Base-by-base conservation (phyloP, 352 stramenopile genomes). In the Globisporangium camurandrum region DNA sequence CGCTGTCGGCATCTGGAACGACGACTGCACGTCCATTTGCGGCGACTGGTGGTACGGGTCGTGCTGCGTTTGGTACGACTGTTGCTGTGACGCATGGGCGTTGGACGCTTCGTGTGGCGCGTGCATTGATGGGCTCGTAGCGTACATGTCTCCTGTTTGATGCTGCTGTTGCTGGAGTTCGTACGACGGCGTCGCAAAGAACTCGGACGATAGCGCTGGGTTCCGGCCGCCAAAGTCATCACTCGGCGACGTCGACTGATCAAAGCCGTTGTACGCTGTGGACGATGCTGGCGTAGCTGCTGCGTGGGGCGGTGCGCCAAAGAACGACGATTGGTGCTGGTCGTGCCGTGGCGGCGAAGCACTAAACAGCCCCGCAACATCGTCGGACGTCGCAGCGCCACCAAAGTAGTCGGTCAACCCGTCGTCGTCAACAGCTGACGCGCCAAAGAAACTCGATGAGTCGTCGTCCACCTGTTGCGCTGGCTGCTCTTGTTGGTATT, bases 111-210 rank as follows among this genome's bases (percentile, higher is more conserved):
- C 24, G 23, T 54, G 22, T 8, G 24, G 16, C 9, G 46, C 7
- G 34, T 24, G n/a, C n/a, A n/a, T n/a, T 0, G 5, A 24, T 24
- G 2, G 12, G 20, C 40, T 46, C 40, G 12, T 17, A n/a, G 12
- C 20, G 31, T 33, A 22, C 40, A 26, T 17, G 40, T n/a, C n/a
- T 33, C 16, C 23, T 8, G 40, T 20, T 19, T 46, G 36, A 5
- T 51, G 46, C 33, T 51, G 44, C 4, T 46, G 47, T 2, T 45
- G 23, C 12, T 46, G 34, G 11, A 34, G 11, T 6, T 34, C 11
- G 28, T 34, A 11, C 28, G 58, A 50, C 5, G 58, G 31, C n/a
- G 61, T 66, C 3, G 66, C 67, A 51, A 78, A 80, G 42, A 76
- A 73, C 26, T 69, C 53, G 7, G 69, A 69, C 14, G 66, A 58